Evolutionary conservation across 331 rosid genomes (phyloP), one percentile per base, ranked within the genome.

Genomic region (Pyrus hybrid): DNA sequence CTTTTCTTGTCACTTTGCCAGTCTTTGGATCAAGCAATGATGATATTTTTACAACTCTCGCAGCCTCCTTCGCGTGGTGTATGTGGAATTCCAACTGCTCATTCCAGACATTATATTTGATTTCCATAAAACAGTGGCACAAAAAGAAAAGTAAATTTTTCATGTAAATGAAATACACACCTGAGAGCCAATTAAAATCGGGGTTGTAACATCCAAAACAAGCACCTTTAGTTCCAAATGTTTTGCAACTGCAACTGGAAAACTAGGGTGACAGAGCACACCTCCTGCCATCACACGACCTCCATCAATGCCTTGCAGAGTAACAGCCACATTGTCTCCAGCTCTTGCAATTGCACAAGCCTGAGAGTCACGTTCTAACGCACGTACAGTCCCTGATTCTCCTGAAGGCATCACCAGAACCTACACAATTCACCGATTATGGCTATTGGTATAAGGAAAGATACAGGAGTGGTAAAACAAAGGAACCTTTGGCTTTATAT

Each of bases 351-450:
- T 74, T 11, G 87, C 23, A 79, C 99, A 92, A 25, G 84, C 80
- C 72, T 80, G 88, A 71, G 99, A 90, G 80, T 92, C 91, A 13
- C 99, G 89, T 80, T 92, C 97, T 79, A 94, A 76, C 41, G 88
- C 63, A 12, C 95, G 99, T 35, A 92, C 91, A 4, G 93, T 90
- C 67, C 96, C 97, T 58, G 84, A 68, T 30, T 78, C 88, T 74
- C 95, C 93, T 21, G 91, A 86, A 75, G 99, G 99, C 97, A 92
- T 86, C 73, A 94, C 88, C 67, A 94, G 82, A 78, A 92, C 97
- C 99, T 94, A 78, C 25, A 78, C 9, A 80, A 63, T 76, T 68
- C 5, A 80, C 66, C 70, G 4, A 57, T 70, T 33, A 57, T 67
- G 9, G 66, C 10, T 37, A 11, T 61, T 62, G 18, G 26, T 41